A percentile compares a stretch with the other conserved stretches of the same genome.
phyloP scores from a whole-genome alignment of 805 yeast genomes.

The Kodamaea lidongshanica region DNA sequence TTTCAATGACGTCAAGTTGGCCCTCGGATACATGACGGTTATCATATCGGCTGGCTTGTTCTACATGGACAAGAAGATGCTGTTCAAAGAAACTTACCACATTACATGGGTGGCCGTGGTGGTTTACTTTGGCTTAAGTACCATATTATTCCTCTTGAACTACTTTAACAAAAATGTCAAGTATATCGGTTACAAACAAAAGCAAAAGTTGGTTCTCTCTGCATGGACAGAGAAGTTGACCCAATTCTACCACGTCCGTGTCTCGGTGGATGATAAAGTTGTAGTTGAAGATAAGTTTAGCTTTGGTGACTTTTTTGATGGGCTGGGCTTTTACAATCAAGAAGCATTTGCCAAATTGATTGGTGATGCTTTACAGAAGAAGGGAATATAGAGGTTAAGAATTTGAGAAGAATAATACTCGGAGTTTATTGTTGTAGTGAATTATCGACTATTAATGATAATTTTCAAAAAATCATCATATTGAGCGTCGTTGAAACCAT shows the following conservation, averaged over 20 bases:
- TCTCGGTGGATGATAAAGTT: conserved; percentile 25
- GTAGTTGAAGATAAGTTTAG: conserved; percentile 25
- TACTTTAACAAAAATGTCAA: conserved; percentile 39
- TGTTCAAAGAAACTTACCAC: conserved; percentile 34
- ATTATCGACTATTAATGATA: too few relatives aligned
- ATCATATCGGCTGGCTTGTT: conserved; percentile 41
- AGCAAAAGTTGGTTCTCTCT: conserved; percentile 31
- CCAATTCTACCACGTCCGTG: conserved; percentile 38
- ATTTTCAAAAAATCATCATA: too few relatives aligned
- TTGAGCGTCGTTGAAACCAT: too few relatives aligned
- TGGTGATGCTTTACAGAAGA: conserved; percentile 15
- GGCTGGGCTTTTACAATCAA: conserved; percentile 39
- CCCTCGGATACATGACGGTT: conserved; percentile 44
- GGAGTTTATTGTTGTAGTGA: too few relatives aligned
- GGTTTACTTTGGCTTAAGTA: conserved; percentile 33
- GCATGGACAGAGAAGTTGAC: conserved; percentile 39
- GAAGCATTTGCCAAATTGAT: conserved; percentile 26
- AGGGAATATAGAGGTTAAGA: conserved; percentile 3
- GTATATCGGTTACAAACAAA: conserved; percentile 36
- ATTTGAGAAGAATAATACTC: too few relatives aligned
- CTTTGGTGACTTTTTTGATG: conserved; percentile 38
- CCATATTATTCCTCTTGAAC: conserved; percentile 28
- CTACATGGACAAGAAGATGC: conserved; percentile 42
- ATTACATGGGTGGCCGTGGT: conserved; percentile 31
- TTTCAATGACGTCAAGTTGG: conserved; percentile 42